phyloP scores from a whole-genome alignment of 2,329 filamentous ascomycete genomes.

The Arachnomyces sp. region DNA sequence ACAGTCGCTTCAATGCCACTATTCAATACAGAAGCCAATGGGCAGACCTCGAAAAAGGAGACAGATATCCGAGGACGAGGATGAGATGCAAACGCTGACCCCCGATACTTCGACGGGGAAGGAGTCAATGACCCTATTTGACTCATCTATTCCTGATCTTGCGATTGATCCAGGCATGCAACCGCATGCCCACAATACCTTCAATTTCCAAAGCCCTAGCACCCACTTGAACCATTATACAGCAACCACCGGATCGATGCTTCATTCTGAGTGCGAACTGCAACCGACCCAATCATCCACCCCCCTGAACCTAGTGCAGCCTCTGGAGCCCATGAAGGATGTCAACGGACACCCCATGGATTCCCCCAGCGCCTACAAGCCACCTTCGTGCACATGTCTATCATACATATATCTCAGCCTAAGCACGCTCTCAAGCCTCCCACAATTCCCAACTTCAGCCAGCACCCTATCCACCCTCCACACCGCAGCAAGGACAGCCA shows the following conservation, averaged over 20 bases:
- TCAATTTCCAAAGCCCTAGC: too few relatives aligned
- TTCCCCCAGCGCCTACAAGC: constrained; percentile 11
- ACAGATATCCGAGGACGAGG: constrained; percentile 24
- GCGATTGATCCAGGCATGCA: constrained; percentile 9
- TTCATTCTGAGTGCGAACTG: too few relatives aligned
- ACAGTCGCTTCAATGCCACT: constrained; percentile 35
- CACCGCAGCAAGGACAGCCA: constrained; percentile 34
- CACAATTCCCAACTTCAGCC: constrained; percentile 34
- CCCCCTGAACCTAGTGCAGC: too few relatives aligned
- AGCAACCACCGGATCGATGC: too few relatives aligned
- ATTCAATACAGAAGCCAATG: constrained; percentile 42
- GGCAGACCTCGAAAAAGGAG: constrained; percentile 37
- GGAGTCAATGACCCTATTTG: too few relatives aligned
- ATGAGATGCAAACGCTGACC: constrained; percentile 13
- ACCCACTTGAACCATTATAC: too few relatives aligned
- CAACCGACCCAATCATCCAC: constrained; percentile 4
- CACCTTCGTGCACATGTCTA: constrained; percentile 29
- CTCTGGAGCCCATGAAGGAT: not conserved
- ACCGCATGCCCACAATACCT: too few relatives aligned
- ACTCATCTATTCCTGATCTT: too few relatives aligned
- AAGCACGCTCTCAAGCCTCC: constrained; percentile 33
- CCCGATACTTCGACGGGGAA: constrained; percentile 1
- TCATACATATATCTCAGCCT: constrained; percentile 37
- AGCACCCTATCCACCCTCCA: constrained; percentile 37
- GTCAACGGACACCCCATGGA: not conserved